phyloP scores from a whole-genome alignment of 2,329 filamentous ascomycete genomes.

The Venturia pyrina region DNA sequence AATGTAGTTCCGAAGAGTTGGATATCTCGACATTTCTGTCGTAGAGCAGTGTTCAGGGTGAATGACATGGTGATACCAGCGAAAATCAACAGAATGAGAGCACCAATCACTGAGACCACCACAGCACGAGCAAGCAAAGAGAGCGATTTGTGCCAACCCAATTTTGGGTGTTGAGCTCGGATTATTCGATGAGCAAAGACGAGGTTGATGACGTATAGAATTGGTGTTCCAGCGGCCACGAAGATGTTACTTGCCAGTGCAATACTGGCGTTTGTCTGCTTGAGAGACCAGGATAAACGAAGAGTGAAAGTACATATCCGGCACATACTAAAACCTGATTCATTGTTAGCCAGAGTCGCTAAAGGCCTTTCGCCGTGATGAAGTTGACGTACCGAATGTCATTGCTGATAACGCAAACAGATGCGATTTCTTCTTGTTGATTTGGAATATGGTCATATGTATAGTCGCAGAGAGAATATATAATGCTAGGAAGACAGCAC shows the following conservation, averaged over 20 bases:
- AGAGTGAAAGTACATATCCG: slow-evolving; percentile 31
- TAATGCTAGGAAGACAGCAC: slow-evolving; percentile 30
- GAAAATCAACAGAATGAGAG: slow-evolving; percentile 58
- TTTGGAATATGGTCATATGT: slow-evolving; percentile 33
- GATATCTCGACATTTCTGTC: slow-evolving; percentile 47
- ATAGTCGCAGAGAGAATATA: slow-evolving; percentile 28
- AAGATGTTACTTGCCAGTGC: slow-evolving; percentile 56
- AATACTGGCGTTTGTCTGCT: slow-evolving; percentile 33
- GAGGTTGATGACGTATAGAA: slow-evolving; percentile 71
- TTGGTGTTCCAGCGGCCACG: slow-evolving; percentile 50
- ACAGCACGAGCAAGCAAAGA: slow-evolving; percentile 46
- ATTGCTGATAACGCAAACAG: slow-evolving; percentile 32
- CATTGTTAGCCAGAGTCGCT: not conserved
- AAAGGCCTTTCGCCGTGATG: not conserved
- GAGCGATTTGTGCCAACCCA: slow-evolving; percentile 57
- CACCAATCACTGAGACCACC: slow-evolving; percentile 47
- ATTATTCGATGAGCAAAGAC: slow-evolving; percentile 67
- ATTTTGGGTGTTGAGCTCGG: slow-evolving; percentile 58
- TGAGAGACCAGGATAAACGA: slow-evolving; percentile 24
- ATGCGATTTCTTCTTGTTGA: slow-evolving; percentile 28
- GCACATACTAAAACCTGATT: slow-evolving; percentile 33
- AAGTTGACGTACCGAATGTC: slow-evolving; percentile 26
- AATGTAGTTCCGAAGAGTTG: slow-evolving; percentile 54
- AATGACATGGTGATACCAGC: slow-evolving; percentile 56
- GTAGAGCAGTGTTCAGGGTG: slow-evolving; percentile 45